Percentiles rank a stretch among this genome's conserved stretches.
phyloP scores from a whole-genome alignment of 2,329 filamentous ascomycete genomes.

The Colletotrichum lupini region DNA sequence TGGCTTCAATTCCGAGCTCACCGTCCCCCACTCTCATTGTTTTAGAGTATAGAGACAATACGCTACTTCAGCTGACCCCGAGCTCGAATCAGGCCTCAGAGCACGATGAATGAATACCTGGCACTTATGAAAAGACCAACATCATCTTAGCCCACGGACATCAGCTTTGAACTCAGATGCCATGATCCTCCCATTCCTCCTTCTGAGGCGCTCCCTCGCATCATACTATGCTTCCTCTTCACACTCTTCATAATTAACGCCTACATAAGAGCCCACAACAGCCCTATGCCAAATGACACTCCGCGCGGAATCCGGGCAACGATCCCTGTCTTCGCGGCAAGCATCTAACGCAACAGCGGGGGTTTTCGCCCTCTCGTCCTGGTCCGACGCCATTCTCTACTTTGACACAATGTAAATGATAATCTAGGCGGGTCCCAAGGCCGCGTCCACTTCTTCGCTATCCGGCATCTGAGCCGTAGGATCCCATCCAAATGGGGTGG shows the following conservation, averaged over 20 bases:
- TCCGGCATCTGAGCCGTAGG: too few relatives aligned
- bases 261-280: slow-evolving; percentile 9
- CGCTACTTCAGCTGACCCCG: neutral
- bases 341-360: slow-evolving; percentile 73
- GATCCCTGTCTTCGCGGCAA: slow-evolving; percentile 70
- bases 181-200: slow-evolving; percentile 13
- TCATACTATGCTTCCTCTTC: neutral
- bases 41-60: neutral
- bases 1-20: neutral
- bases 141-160: neutral
- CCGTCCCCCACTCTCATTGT: neutral
- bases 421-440: slow-evolving; percentile 52
- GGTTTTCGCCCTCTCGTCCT: slow-evolving; percentile 67
- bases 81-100: too few relatives aligned
- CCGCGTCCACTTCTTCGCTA: slow-evolving; percentile 70
- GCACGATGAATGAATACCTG: too few relatives aligned
- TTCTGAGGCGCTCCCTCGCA: neutral
- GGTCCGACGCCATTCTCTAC: slow-evolving; percentile 66
- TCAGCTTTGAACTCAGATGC: neutral
- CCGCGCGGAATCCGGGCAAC: slow-evolving; percentile 35
- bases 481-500: too few relatives aligned
- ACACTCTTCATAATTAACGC: slow-evolving; percentile 17
- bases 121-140: too few relatives aligned
- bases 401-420: slow-evolving; percentile 53
- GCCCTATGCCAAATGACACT: neutral